These are phyloP conservation scores for Melampsora americana DNA, from an alignment of 1,284 basidiomycete species.

Conservation along the genomic window DNA sequence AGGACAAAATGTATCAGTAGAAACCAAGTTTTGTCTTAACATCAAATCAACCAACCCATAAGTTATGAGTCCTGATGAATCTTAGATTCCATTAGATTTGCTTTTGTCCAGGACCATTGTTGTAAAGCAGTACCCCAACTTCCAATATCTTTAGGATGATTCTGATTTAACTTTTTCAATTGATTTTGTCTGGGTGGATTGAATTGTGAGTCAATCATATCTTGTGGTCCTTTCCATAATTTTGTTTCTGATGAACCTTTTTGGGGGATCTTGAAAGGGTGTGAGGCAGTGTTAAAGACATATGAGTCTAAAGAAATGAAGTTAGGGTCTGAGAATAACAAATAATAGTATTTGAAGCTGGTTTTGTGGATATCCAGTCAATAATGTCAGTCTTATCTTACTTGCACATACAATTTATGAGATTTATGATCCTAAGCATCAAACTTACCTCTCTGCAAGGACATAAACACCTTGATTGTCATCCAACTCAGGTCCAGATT, in stretches of 20 bases:
- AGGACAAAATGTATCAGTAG: no score
- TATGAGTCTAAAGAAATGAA: constrained; percentile 61
- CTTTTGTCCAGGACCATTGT: constrained; percentile 34
- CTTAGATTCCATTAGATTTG: no score
- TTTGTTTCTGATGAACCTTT: not conserved
- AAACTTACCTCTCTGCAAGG: constrained; percentile 60
- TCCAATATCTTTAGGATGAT: not conserved
- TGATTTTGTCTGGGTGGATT: constrained; percentile 29
- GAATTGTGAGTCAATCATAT: constrained; percentile 3
- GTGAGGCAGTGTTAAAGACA: constrained; percentile 58
- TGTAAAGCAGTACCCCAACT: constrained; percentile 29
- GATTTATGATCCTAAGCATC: not conserved
- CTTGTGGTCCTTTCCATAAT: constrained; percentile 28
- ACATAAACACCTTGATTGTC: constrained; percentile 60
- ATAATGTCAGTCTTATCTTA: not conserved
- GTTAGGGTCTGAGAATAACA: constrained; percentile 59
- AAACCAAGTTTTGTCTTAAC: no score
- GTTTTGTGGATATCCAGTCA: not conserved
- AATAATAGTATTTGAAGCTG: constrained; percentile 49
- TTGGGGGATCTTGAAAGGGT: constrained; percentile 40
- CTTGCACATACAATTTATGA: not conserved
- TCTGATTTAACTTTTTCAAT: not conserved
- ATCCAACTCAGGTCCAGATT: constrained; percentile 46
- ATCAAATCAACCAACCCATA: no score
- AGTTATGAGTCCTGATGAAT: no score